Evolutionary conservation across 2,329 filamentous ascomycete genomes (phyloP).

Genomic region (Sporothrix protearum): DNA sequence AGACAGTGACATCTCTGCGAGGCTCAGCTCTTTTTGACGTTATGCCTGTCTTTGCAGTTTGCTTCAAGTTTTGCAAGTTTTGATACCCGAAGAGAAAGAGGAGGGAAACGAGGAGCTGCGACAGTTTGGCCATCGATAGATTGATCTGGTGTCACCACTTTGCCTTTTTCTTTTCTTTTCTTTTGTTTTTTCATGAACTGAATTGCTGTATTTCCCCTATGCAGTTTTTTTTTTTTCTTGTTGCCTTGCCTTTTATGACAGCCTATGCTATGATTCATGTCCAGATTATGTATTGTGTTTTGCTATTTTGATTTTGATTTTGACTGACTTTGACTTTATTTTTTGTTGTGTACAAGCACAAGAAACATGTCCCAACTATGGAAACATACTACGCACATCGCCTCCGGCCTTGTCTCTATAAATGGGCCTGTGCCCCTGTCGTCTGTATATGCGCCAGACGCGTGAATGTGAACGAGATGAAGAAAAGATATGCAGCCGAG

Average conservation of each 20-base stretch:
- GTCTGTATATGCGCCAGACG: neutral
- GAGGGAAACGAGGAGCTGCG: neutral
- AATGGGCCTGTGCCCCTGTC: neutral
- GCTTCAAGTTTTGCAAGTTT: too few species aligned
- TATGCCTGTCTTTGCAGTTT: neutral
- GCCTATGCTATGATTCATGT: neutral
- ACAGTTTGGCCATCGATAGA: conserved; percentile 1
- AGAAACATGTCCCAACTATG: neutral
- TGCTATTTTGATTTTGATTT: neutral
- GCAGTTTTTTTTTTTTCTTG: neutral
- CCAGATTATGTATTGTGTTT: neutral
- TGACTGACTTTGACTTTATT: too few species aligned
- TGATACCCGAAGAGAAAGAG: conserved; percentile 7
- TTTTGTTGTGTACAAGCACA: neutral
- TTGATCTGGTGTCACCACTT: conserved; percentile 6
- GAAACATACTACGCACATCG: neutral
- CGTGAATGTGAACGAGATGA: neutral
- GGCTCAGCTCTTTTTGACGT: neutral
- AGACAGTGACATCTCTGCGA: neutral
- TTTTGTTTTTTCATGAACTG: neutral
- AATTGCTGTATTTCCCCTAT: neutral
- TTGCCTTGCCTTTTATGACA: neutral
- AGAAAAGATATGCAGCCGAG: neutral
- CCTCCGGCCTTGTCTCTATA: neutral
- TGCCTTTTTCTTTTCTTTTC: neutral